Percentiles rank a stretch among this genome's conserved stretches.
These are phyloP conservation scores for Lycium ferocissimum DNA, from an alignment of 257 asterid species.

Conservation along the genomic window DNA sequence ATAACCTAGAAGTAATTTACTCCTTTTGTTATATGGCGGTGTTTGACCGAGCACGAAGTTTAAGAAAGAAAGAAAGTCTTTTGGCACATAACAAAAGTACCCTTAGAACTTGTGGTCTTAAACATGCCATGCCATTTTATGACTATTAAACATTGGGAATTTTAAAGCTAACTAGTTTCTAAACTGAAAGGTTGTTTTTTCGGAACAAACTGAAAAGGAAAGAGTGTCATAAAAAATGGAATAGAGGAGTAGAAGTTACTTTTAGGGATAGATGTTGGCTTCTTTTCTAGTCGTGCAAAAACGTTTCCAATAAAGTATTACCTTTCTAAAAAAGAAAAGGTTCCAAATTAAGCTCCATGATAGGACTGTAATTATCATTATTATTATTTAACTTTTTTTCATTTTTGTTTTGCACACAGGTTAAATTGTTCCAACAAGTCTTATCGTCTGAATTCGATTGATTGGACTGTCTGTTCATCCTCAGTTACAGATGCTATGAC, in stretches of 20 bases:
- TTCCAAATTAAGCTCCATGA: conserved; percentile 1
- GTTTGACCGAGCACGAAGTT: neutral
- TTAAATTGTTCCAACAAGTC: conserved; percentile 63
- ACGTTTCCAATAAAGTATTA: neutral
- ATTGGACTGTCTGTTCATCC: conserved; percentile 86
- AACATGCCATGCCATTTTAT: conserved; percentile 18
- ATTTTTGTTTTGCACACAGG: conserved; percentile 42
- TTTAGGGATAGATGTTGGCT: neutral
- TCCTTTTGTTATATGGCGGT: neutral
- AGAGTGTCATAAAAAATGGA: neutral
- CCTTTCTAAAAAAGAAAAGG: neutral
- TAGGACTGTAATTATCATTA: conserved; percentile 10
- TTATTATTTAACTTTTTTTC: neutral
- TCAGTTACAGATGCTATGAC: conserved; percentile 66
- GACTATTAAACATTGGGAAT: neutral
- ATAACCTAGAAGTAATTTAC: neutral
- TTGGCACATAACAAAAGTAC: neutral
- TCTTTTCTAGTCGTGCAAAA: neutral
- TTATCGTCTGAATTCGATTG: conserved; percentile 57
- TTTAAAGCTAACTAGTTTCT: neutral
- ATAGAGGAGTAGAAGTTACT: neutral
- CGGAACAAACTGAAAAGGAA: neutral
- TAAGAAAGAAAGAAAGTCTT: neutral
- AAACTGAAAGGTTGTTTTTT: neutral
- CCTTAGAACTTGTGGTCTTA: neutral